Base-by-base conservation (phyloP, 192 early-diverging fungal species). In the Haplosporangium gracile region DNA sequence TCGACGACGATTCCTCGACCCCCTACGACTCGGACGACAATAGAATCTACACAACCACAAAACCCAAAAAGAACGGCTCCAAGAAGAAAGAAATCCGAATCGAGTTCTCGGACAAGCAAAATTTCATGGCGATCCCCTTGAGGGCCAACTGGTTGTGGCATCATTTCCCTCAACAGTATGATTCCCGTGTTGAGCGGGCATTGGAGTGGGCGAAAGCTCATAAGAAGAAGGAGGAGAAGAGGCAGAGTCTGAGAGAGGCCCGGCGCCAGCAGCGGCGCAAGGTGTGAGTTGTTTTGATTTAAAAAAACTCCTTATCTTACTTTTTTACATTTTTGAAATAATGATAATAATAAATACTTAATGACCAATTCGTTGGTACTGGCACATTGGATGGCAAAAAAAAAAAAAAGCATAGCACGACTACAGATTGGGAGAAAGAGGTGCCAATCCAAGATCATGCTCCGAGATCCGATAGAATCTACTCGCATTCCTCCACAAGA, bases 121-220 rank as follows among this genome's bases (percentile, higher is more conserved):
- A 82, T 32, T 89, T 89, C 71, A 87, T 82, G 74, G 78, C 84
- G 9, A 87, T 89, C 39, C 81, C 77, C 5, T 63, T 89, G 36
- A 18, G 84, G 18, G 76, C 47, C n/a, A 89, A 89, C 47, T 89
- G 88, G 88, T 42, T 87, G 47, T 89, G 84, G 76, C 88, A 89
- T 70, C 88, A 89, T 45, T 89, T 89, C 77, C 88, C 88, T 16
- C 84, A 89, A 73, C 81, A 86, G 71, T 89, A 89, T 75, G 88
- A 89, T 73, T 87, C 84, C 2, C 72, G 82, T 4, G 55, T 89
- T 3, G 82, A 86, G 70, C 68, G 84, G 0, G 80, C 82, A 2
- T n/a, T 87, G 42, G 83, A 69, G 0, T 85, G 83, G 83, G 83
- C 83, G 68, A 80, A 77, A 49, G 83, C 74, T 0, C 74, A 80